Percentiles rank a stretch among this genome's conserved stretches.
phyloP scores from a whole-genome alignment of 83 land plant species.

The Diphasiastrum complanatum region DNA sequence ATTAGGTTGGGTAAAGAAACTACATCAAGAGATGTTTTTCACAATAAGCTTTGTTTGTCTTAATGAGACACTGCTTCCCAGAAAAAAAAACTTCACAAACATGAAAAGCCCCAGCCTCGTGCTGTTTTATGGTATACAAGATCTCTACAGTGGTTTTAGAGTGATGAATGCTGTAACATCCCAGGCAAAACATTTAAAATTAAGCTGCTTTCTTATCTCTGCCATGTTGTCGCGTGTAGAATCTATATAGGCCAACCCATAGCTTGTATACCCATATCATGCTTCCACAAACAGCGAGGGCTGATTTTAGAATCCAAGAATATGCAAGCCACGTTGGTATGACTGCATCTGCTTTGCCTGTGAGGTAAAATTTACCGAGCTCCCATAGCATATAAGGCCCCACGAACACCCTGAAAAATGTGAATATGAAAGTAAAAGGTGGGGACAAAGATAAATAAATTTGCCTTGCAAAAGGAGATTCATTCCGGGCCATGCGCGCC shows the following conservation, averaged over 20 bases:
- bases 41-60: too few species aligned
- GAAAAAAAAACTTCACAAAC: too few species aligned
- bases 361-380: slow-evolving; percentile 20
- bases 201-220: too few species aligned
- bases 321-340: slow-evolving; percentile 18
- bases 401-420: slow-evolving; percentile 16
- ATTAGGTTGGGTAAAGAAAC: too few species aligned
- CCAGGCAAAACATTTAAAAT: too few species aligned
- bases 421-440: slow-evolving; percentile 17
- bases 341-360: slow-evolving; percentile 20
- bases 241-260: slow-evolving; percentile 21
- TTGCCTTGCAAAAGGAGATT: slow-evolving; percentile 16
- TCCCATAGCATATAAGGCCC: slow-evolving; percentile 18
- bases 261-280: slow-evolving; percentile 28
- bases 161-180: too few species aligned
- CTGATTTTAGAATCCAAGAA: slow-evolving; percentile 14
- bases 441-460: slow-evolving; percentile 18
- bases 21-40: too few species aligned
- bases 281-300: slow-evolving; percentile 19
- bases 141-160: too few species aligned
- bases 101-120: too few species aligned
- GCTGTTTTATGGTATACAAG: too few species aligned
- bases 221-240: slow-evolving; percentile 17
- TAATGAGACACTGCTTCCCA: too few species aligned
- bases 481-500: slow-evolving; percentile 15